Base-by-base conservation (phyloP, 2,329 filamentous ascomycete species). In the Cercospora sp. region DNA sequence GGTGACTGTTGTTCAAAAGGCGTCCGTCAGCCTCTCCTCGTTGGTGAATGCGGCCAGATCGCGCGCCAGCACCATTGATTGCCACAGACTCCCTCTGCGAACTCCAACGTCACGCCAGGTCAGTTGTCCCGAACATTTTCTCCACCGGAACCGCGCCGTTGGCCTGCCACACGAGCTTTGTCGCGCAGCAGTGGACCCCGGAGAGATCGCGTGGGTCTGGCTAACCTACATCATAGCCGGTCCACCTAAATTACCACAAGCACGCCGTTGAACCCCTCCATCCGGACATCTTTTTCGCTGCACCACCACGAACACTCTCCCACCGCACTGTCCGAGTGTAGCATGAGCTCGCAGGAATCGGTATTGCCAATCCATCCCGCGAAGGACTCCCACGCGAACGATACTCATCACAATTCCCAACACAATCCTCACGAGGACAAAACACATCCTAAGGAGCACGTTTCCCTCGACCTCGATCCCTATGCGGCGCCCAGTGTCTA, bases 401-500 rank as follows among this genome's bases (percentile, higher is more conserved):
- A 60, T 39, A 18, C 57, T 16, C n/a, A 61, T 3, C 59, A 60
- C 30, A 23, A 26, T 58, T 51, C 66, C 20, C 45, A 51, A 51
- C 45, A 51, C 45, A 51, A 51, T 13, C 45, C 45, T 12, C 45
- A 12, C 45, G 45, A 26, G 18, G 45, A 63, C 26, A 20, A 70
- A 67, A 20, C 53, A 58, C 53, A 60, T 48, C 59, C 64, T 42
- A 39, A 42, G 65, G 28, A 68, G 66, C 57, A 69, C 59, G 66
- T 68, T 64, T 72, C 73, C 16, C 71, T 75, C 63, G 79, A 80
- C 66, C 75, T 83, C 72, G 87, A 89, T 76, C 87, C 87, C 5
- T 85, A 84, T 74, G 86, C 86, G 42, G 81, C 86, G 45, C 83
- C 87, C 8, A 83, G 86, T 69, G 79, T 87, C 70, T 89, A 89